These are phyloP conservation scores for Wickerhamomyces alni DNA, from an alignment of 805 yeast species.

Conservation along the genomic window DNA sequence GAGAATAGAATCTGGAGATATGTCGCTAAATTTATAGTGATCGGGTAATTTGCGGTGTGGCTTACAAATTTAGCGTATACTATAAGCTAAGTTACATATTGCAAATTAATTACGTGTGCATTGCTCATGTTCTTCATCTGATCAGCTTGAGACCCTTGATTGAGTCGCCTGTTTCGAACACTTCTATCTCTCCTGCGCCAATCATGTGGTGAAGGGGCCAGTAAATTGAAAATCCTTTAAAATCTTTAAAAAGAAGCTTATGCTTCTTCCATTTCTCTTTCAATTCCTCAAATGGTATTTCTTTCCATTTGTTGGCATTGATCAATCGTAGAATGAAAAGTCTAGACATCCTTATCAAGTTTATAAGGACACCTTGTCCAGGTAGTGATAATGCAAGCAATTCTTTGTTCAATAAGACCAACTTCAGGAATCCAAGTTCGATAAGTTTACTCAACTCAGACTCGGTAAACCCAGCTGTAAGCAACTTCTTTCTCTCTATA, in stretches of 20 bases:
- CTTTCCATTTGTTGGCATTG: slow-evolving; percentile 33
- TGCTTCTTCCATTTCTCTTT: slow-evolving; percentile 40
- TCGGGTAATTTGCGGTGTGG: no score
- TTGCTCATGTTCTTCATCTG: no score
- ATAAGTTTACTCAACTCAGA: slow-evolving; percentile 30
- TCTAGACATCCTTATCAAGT: slow-evolving; percentile 38
- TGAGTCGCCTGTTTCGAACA: slow-evolving; percentile 48
- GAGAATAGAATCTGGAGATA: no score
- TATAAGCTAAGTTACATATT: no score
- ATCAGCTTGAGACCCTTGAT: neutral
- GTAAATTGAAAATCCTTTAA: slow-evolving; percentile 42
- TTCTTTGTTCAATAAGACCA: slow-evolving; percentile 33
- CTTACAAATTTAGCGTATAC: no score
- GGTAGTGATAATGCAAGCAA: slow-evolving; percentile 41
- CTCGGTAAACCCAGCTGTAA: neutral
- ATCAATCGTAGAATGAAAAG: slow-evolving; percentile 37
- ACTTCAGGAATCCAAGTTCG: slow-evolving; percentile 36
- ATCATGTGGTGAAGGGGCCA: slow-evolving; percentile 47
- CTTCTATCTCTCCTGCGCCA: slow-evolving; percentile 48
- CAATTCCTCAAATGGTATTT: slow-evolving; percentile 36
- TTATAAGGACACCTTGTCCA: slow-evolving; percentile 42
- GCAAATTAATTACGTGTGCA: no score
- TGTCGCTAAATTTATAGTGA: no score
- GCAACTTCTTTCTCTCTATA: neutral
- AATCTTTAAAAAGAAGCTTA: slow-evolving; percentile 38